Evolutionary conservation across 805 yeast species (phyloP).

Genomic region (Kodamaea leandrae): DNA sequence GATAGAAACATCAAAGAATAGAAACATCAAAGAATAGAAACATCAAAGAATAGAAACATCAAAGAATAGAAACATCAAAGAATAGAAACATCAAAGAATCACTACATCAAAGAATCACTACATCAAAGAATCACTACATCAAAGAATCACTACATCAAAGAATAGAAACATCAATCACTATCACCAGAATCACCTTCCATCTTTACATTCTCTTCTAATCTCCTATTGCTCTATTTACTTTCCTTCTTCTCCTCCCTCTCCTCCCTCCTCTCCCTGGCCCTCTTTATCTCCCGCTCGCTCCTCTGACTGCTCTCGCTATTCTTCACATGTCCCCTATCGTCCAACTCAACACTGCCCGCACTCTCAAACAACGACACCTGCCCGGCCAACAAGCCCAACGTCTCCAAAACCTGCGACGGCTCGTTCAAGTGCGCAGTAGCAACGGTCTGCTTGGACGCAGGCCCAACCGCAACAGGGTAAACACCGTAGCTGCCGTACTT

Average conservation of each 20-base stretch:
- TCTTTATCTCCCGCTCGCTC: slow-evolving; percentile 38
- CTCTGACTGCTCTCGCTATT: slow-evolving; percentile 33
- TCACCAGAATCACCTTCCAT: not conserved
- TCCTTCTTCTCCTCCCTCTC: not conserved
- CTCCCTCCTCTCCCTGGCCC: slow-evolving; percentile 17
- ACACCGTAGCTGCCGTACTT: slow-evolving; percentile 57
- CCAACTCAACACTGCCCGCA: slow-evolving; percentile 71
- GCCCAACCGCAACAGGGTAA: slow-evolving; percentile 88
- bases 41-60: no score
- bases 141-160: no score
- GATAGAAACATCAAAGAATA: no score
- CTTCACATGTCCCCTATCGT: slow-evolving; percentile 70
- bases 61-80: not conserved
- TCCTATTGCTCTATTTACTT: no score
- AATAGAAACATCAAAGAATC: no score
- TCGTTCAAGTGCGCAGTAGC: slow-evolving; percentile 85
- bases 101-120: no score
- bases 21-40: no score
- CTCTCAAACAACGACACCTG: slow-evolving; percentile 74
- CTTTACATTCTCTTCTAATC: not conserved
- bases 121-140: no score
- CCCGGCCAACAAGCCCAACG: slow-evolving; percentile 78
- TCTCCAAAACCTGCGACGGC: slow-evolving; percentile 80
- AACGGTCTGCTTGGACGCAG: slow-evolving; percentile 79
- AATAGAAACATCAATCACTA: no score